Evolutionary conservation across 2,329 filamentous ascomycete species (phyloP), one percentile per base, ranked within the genome.

Genomic region (Paraconiothyrium brasiliense): DNA sequence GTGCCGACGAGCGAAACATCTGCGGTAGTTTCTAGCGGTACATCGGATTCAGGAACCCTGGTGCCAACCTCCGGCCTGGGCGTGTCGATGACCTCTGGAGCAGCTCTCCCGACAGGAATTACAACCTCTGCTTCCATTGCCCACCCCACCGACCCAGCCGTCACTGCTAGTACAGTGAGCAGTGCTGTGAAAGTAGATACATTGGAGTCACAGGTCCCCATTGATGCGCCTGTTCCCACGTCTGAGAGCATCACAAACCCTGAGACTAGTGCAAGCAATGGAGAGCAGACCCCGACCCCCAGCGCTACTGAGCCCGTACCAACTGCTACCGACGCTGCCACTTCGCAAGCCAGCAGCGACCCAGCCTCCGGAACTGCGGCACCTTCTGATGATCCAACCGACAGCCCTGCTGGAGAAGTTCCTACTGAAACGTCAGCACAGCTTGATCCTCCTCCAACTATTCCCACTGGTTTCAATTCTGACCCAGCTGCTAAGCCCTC

Each of bases 381-480:
- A n/a, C 47, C 61, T 35, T 57, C 57, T 3, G 24, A 49, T 13
- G 44, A 54, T 22, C 35, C 50, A n/a, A 54, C 50, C 2, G 39
- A 50, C 7, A 34, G 51, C n/a, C 35, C 50, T 43, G 16, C 22
- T 3, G 27, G 41, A 10, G 44, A 59, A 24, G 41, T 54, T 34
- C 51, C 46, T 24, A 22, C 32, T 41, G 57, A 44, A 34, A 39
- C 50, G 4, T 54, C 57, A 16, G 54, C 54, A 47, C 37, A 47
- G 30, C 54, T 56, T 47, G 54, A 20, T 20, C 54, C 52, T 27
- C 54, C 54, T 13, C 50, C 41, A 14, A 56, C 57, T 27, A 32
- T 57, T 27, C 46, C 64, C 14, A 60, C 64, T 0, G 59, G 58
- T 32, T 59, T 58, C 37, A 16, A 43, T 39, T 44, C 57, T 20